Base-by-base conservation (phyloP, 352 stramenopile genomes). In the Globisporangium abappressorium region DNA sequence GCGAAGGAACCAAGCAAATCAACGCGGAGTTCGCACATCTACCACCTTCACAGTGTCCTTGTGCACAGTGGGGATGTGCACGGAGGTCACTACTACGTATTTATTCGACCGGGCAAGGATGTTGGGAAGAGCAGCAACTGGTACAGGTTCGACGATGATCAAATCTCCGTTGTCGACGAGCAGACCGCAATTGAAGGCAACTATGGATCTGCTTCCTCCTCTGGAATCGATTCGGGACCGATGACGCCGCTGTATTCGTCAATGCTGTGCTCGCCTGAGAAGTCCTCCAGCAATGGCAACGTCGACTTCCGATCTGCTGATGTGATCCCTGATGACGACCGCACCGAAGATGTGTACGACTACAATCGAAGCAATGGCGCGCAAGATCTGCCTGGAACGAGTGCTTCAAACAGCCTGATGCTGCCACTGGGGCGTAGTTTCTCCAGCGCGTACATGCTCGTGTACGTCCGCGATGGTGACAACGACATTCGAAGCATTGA, bases 381-480 rank as follows among this genome's bases (percentile, higher is more conserved):
- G 14, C 28, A 57, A 43, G 47, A 60, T 3, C 58, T 68, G 24
- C 57, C 47, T 73, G 49, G 38, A 8, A 62, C 70, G 24, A 66
- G 28, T 46, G 51, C 59, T 12, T 46, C 73, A 12, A 82, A 72
- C 49, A 85, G 71, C 30, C 66, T 87, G 28, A 79, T 90, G 69
- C 51, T 91, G 34, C 84, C 88, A 41, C 68, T 93, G 15, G 73
- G 67, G 12, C 74, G 78, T 7, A 95, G 75, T 47, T 95, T 92
- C 63, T 88, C 87, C 4, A 96, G 89, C 43, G 89, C 89, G 4
- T 96, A 96, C 65, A 96, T 96, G 89, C 86, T 96, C 4, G 89
- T 95, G 34, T 95, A 95, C 62, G 79, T 95, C 15, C 87, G 87
- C 2, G 85, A 93, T 57, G 85, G 85, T 14, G 72, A 84, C 34